Percentiles rank a stretch among this genome's conserved stretches.
These are phyloP conservation scores for Fusarium phyllophilum DNA, from an alignment of 2,329 filamentous ascomycete genomes.

Conservation along the genomic window DNA sequence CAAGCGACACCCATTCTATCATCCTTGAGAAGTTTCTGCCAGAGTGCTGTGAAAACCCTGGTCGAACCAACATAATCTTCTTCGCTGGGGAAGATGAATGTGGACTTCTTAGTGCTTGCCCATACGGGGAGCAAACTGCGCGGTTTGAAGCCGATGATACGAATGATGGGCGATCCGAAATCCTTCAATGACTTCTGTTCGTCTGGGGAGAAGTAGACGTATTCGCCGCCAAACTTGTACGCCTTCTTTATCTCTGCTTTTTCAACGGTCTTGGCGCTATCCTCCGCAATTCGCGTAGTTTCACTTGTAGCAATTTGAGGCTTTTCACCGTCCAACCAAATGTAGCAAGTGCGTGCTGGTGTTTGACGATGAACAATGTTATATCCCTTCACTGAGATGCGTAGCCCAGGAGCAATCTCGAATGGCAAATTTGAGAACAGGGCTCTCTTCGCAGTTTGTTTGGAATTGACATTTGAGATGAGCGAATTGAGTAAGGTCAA, in stretches of 20 bases:
- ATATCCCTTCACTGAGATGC: constrained; percentile 93
- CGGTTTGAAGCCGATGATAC: constrained; percentile 94
- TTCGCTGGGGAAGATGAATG: constrained; percentile 94
- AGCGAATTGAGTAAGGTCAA: constrained; percentile 82
- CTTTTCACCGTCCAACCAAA: constrained; percentile 88
- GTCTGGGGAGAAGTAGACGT: constrained; percentile 84
- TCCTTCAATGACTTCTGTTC: constrained; percentile 81
- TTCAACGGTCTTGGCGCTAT: constrained; percentile 79
- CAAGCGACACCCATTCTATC: constrained; percentile 88
- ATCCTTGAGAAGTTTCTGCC: constrained; percentile 83
- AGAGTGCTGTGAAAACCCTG: constrained; percentile 89
- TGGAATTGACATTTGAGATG: constrained; percentile 89
- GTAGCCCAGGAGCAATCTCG: constrained; percentile 84
- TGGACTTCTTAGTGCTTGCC: constrained; percentile 86
- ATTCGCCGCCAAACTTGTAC: constrained; percentile 94
- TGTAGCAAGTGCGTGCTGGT: constrained; percentile 83
- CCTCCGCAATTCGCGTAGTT: constrained; percentile 80
- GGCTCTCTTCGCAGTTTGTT: constrained; percentile 84
- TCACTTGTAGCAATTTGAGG: constrained; percentile 81
- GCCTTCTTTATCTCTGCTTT: constrained; percentile 88
- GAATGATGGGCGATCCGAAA: constrained; percentile 84
- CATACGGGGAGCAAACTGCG: constrained; percentile 78
- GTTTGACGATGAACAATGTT: constrained; percentile 87
- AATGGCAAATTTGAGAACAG: constrained; percentile 89
- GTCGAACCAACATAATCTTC: constrained; percentile 90